Base-by-base conservation (phyloP, 2,329 filamentous ascomycete species). In the Epichloe typhina region DNA sequence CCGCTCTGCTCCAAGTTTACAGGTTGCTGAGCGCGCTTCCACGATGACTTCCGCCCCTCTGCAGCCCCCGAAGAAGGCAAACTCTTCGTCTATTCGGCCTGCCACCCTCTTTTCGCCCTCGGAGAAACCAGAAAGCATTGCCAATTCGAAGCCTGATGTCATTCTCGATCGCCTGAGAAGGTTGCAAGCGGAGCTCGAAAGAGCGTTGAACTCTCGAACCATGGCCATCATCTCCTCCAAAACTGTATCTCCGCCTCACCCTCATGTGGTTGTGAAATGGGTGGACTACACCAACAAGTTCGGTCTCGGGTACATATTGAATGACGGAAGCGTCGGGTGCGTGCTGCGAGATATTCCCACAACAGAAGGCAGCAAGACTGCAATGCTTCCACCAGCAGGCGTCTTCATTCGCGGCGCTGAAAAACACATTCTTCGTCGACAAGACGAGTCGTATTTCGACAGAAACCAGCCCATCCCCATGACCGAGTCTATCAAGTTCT, bases 251-350 rank as follows among this genome's bases (percentile, higher is more conserved):
- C 69, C 76, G 62, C 61, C 81, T 54, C 65, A 83, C 62, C 75
- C 84, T 61, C 68, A 82, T 61, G 77, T 84, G 43, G 80, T 84
- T 12, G 78, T 84, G 11, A 88, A 90, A 62, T 93, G 87, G 87
- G 87, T 93, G 6, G 87, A 93, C 63, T 93, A 93, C 65, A 88
- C 86, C 53, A 88, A 89, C 66, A 89, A 89, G 63, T 88, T 89
- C 63, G 87, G 87, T 12, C 75, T 93, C 15, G 87, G 87, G 37
- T 93, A 91, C 61, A 88, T 91, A 52, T 71, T 93, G 50, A 87
- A 87, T 54, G 85, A 91, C 56, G 86, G 87, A 33, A 88, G 82
- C 54, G 82, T 90, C 19, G 87, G 86, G 15, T 89, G 84, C 56
- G 79, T 84, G 46, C 69, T 82, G 47, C 71, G 74, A 23, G 77